Percentiles rank a stretch among this genome's conserved stretches.
Conservation (phyloP, 352 stramenopile genomes). For the Phytopythium cucurbitacearum region DNA sequence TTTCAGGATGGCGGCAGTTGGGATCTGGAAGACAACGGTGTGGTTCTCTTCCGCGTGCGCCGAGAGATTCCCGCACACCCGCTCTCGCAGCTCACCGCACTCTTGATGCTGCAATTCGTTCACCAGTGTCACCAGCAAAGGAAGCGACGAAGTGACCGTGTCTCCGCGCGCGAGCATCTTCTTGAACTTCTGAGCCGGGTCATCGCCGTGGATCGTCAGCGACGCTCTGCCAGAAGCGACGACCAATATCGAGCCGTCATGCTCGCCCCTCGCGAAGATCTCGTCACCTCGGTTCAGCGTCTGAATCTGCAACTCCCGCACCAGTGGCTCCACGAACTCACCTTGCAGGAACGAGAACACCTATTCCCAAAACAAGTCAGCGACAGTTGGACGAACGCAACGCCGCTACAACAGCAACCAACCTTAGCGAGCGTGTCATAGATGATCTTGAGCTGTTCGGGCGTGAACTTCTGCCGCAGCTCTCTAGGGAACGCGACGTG, state of each 20-base stretch:
- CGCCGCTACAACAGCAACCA: conserved; percentile 1
- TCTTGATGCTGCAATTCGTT: conserved; percentile 28
- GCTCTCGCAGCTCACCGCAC: conserved; percentile 20
- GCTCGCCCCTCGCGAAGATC: conserved; percentile 52
- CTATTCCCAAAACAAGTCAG: conserved; percentile 11
- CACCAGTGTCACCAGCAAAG: conserved; percentile 56
- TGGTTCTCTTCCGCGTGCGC: conserved; percentile 35
- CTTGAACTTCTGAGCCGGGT: conserved; percentile 31
- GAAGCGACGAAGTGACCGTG: conserved; percentile 66
- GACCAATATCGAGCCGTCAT: conserved; percentile 79
- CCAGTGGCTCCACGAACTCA: conserved; percentile 61
- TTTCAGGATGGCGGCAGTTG: conserved; percentile 30
- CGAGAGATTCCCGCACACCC: conserved; percentile 57
- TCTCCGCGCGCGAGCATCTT: conserved; percentile 55
- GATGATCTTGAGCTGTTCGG: conserved; percentile 73
- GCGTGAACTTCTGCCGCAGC: conserved; percentile 52
- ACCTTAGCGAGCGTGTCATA: conserved; percentile 75
- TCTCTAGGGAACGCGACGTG: conserved; percentile 55
- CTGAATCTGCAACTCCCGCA: conserved; percentile 54
- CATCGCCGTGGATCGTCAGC: conserved; percentile 53
- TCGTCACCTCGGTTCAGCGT: conserved; percentile 36
- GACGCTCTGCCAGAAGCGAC: conserved; percentile 53
- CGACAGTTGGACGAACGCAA: background rate
- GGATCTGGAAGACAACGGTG: conserved; percentile 69
- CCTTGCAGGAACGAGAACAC: conserved; percentile 70